Conservation (phyloP, 1,284 basidiomycete species). For the Ustilago nuda region DNA sequence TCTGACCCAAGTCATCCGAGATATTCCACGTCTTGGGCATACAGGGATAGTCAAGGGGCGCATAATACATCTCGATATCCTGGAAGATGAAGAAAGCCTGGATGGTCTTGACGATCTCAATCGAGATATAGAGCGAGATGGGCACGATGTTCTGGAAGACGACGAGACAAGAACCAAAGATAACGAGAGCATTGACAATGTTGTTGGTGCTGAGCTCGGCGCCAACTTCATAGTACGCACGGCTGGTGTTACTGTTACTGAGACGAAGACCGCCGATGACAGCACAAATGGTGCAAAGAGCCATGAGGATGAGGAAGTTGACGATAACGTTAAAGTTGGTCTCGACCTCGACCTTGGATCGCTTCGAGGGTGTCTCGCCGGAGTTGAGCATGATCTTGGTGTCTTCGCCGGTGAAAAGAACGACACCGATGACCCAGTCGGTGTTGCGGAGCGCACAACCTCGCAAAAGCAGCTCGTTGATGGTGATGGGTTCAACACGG, state of each 20-base stretch:
- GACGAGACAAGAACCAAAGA: slow-evolving; percentile 81
- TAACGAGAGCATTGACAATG: slow-evolving; percentile 84
- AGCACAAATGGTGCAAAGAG: slow-evolving; percentile 81
- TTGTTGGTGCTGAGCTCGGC: slow-evolving; percentile 67
- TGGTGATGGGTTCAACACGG: slow-evolving; percentile 74
- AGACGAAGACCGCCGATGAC: slow-evolving; percentile 82
- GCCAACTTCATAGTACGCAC: slow-evolving; percentile 74
- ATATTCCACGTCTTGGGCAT: slow-evolving; percentile 98
- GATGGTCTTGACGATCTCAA: slow-evolving; percentile 97
- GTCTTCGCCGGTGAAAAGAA: slow-evolving; percentile 92
- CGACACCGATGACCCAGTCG: slow-evolving; percentile 91
- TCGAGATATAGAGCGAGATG: slow-evolving; percentile 95
- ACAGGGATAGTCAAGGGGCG: slow-evolving; percentile 82
- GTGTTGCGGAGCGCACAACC: slow-evolving; percentile 95
- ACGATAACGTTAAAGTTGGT: slow-evolving; percentile 98
- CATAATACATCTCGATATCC: slow-evolving; percentile 97
- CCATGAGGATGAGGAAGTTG: slow-evolving; percentile 84
- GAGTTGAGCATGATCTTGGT: slow-evolving; percentile 99
- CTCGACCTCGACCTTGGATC: slow-evolving; percentile 95
- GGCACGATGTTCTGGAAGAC: slow-evolving; percentile 98
- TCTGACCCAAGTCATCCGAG: slow-evolving; percentile 95
- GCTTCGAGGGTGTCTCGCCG: slow-evolving; percentile 82
- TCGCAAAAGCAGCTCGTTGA: slow-evolving; percentile 92
- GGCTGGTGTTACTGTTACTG: slow-evolving; percentile 76
- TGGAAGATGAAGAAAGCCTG: slow-evolving; percentile 96